Base-by-base conservation (phyloP, 352 stramenopile species). In the Phytophthora aleatoria region DNA sequence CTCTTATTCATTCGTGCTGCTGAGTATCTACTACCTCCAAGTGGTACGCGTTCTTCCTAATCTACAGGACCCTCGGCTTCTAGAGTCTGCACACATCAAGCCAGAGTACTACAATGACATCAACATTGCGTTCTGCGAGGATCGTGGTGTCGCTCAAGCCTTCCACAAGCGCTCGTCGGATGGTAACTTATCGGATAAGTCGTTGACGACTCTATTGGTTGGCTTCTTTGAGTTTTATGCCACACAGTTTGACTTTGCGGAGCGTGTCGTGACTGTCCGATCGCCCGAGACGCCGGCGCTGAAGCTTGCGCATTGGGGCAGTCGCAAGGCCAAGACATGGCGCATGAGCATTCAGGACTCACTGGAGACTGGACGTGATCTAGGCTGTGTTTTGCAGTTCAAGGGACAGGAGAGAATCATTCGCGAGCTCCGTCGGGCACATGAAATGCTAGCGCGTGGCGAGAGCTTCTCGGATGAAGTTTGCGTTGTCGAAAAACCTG, bases 1-100 rank as follows among this genome's bases (percentile, higher is more conserved):
- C 69, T 99, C 92, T 24, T 99, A 99, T 77, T 98, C 96, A 4
- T 99, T 98, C 79, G 94, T 99, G 55, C 63, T 99, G 27, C 88
- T 99, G 64, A 82, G 98, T 11, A 87, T 99, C 31, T 97, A 99
- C 76, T 99, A 98, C 75, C 79, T 99, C 26, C 96, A 98, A 61
- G 56, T 70, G n/a, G 55, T 73, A 9, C 87, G 87, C 1, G 70
- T 99, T 16, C 76, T 99, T 5, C 97, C 97, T 1, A 99, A 98
- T 70, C 70, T 99, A 12, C 97, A 99, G 66, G 50, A 90, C 60
- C 82, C 79, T 16, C 39, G 54, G 7, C 59, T 96, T 65, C 63
- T 94, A 9, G 59, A 74, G 7, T 35, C 43, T 7, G 74, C 79
- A 3, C 50, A 77, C 1, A 70, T 90, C 5, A 33, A 53, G 1